Evolutionary conservation across 2,329 filamentous ascomycete species (phyloP).

Genomic region (Diaporthe australafricana): DNA sequence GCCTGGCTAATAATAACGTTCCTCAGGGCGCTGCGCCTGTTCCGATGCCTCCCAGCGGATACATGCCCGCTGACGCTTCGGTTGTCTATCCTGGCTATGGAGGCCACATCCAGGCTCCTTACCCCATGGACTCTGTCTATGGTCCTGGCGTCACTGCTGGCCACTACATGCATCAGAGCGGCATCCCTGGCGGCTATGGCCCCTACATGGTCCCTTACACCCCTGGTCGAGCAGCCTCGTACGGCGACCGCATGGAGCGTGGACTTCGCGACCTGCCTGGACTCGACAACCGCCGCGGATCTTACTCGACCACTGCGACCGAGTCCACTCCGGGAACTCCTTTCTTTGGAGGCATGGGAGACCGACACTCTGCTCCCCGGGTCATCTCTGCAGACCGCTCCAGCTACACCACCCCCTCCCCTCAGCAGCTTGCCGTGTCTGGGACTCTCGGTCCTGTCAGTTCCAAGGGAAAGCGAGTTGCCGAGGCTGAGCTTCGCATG

Average conservation of each 20-base stretch:
- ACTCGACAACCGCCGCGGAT: conserved; percentile 74
- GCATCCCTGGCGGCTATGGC: conserved; percentile 42
- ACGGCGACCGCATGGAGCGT: conserved; percentile 60
- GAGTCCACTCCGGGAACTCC: conserved; percentile 76
- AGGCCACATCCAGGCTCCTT: conserved; percentile 34
- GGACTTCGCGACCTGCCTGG: conserved; percentile 67
- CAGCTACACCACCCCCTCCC: conserved; percentile 75
- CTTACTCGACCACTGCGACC: conserved; percentile 70
- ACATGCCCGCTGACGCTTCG: conserved; percentile 41
- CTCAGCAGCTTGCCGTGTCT: conserved; percentile 65
- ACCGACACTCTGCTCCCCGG: conserved; percentile 70
- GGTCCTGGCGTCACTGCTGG: conserved; percentile 39
- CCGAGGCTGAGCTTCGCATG: conserved; percentile 69
- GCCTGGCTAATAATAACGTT: conserved; percentile 40
- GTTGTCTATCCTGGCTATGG: conserved; percentile 40
- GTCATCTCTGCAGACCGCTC: conserved; percentile 71
- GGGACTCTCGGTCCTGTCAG: conserved; percentile 52
- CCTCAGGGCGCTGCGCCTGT: conserved; percentile 41
- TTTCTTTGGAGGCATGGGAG: conserved; percentile 68
- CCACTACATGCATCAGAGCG: conserved; percentile 43
- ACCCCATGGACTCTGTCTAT: conserved; percentile 43
- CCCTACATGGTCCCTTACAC: conserved; percentile 61
- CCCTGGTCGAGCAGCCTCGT: conserved; percentile 59
- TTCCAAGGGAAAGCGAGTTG: conserved; percentile 54
- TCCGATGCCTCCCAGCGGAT: conserved; percentile 39